These are phyloP conservation scores for Selaginella tamariscina DNA, from an alignment of 75 land plant genomes.

Conservation along the genomic window DNA sequence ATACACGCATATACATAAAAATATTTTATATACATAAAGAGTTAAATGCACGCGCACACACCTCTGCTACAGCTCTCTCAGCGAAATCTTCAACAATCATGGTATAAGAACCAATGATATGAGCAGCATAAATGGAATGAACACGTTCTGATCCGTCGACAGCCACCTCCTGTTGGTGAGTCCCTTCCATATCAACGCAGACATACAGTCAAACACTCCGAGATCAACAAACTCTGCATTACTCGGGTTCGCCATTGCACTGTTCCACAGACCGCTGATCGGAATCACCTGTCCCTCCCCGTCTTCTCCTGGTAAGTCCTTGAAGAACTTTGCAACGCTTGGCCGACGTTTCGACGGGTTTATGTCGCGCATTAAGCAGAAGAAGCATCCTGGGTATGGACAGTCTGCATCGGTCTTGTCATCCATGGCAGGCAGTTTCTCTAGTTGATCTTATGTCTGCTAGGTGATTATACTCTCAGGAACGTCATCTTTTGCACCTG, in stretches of 20 bases:
- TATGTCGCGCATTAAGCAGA: constrained; percentile 95
- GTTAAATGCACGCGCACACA: not conserved
- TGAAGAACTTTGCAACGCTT: constrained; percentile 78
- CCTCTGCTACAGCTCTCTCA: constrained; percentile 67
- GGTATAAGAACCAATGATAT: constrained; percentile 96
- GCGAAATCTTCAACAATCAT: constrained; percentile 99
- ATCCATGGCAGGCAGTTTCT: too few relatives aligned
- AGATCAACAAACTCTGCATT: constrained; percentile 91
- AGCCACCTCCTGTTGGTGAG: constrained; percentile 85
- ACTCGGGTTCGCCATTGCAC: constrained; percentile 98
- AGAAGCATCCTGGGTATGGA: constrained; percentile 93
- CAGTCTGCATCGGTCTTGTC: constrained; percentile 34
- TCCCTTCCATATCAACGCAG: constrained; percentile 85
- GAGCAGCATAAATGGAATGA: constrained; percentile 98
- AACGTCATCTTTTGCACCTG: too few relatives aligned
- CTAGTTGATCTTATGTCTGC: too few relatives aligned
- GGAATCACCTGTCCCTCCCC: constrained; percentile 98
- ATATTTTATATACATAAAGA: not conserved
- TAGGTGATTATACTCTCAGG: too few relatives aligned
- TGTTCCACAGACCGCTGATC: constrained; percentile 97
- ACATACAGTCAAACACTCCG: constrained; percentile 85
- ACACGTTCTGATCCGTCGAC: constrained; percentile 88
- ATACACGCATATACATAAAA: too few relatives aligned
- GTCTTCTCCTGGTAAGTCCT: constrained; percentile 83
- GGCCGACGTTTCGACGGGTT: constrained; percentile 84